Conservation (phyloP, 352 stramenopile species). For the Phytophthora rubi region DNA sequence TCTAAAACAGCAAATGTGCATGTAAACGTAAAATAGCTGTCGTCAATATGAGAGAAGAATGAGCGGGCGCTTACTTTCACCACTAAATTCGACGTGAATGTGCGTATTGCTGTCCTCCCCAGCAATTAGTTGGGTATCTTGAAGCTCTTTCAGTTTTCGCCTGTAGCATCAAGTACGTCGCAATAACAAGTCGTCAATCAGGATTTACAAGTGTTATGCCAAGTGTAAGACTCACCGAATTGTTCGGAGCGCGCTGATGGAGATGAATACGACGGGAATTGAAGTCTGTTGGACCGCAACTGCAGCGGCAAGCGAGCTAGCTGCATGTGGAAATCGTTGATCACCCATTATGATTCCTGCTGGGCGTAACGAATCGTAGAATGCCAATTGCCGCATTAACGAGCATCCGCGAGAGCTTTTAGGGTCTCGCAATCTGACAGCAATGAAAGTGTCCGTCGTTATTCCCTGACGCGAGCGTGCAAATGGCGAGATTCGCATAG, state of each 20-base stretch:
- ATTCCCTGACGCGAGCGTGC: conserved; percentile 20
- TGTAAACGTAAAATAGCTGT: neutral
- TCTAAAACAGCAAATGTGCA: conserved; percentile 35
- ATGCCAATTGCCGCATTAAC: conserved; percentile 49
- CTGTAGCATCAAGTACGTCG: conserved; percentile 5
- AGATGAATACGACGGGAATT: conserved; percentile 64
- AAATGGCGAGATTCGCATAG: conserved; percentile 27
- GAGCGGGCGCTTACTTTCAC: conserved; percentile 48
- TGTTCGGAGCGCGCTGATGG: conserved; percentile 35
- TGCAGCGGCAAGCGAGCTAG: conserved; percentile 23
- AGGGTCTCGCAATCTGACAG: conserved; percentile 27
- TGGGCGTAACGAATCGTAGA: conserved; percentile 41
- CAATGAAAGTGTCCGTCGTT: conserved; percentile 38
- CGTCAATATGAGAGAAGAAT: neutral
- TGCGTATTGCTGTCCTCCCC: conserved; percentile 35
- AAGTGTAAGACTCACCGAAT: conserved; percentile 27
- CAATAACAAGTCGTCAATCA: neutral
- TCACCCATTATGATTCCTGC: conserved; percentile 61
- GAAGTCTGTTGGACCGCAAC: conserved; percentile 32
- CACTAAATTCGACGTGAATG: conserved; percentile 67
- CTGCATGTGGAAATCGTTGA: conserved; percentile 28
- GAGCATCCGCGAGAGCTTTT: conserved; percentile 39
- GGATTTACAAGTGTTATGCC: neutral
- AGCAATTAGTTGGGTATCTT: conserved; percentile 13
- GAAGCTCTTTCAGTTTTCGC: conserved; percentile 31